Evolutionary conservation across 441 rosid species (phyloP).

Genomic region (Hura crepitans): DNA sequence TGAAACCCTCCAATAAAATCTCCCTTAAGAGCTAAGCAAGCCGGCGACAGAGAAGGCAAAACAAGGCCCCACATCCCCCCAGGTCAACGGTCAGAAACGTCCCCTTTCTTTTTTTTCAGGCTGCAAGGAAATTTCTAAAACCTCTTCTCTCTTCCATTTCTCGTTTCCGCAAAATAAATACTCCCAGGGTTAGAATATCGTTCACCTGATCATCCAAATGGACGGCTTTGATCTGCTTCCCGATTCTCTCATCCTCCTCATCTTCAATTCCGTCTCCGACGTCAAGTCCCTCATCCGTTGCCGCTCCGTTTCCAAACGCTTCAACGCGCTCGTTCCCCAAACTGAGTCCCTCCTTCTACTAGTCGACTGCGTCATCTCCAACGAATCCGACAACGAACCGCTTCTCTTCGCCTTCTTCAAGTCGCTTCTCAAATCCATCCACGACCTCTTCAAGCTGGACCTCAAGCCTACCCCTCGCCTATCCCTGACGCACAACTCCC

Average conservation of each 20-base stretch:
- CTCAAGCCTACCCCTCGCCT: conserved; percentile 13
- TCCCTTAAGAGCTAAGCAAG: no score
- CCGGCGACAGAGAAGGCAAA: no score
- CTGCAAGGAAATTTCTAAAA: neutral
- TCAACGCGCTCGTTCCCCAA: conserved; percentile 50
- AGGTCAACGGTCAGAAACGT: no score
- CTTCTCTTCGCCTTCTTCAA: conserved; percentile 32
- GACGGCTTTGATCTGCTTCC: conserved; percentile 66
- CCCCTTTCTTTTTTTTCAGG: no score
- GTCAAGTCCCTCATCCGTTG: conserved; percentile 56
- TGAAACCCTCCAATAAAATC: no score
- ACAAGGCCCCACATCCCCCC: no score
- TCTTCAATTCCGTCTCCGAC: conserved; percentile 55
- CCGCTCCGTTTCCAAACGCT: conserved; percentile 55
- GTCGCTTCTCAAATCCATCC: conserved; percentile 39
- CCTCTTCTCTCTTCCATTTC: no score
- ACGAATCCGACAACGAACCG: conserved; percentile 37
- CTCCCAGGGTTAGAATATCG: no score
- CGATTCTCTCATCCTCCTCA: conserved; percentile 48
- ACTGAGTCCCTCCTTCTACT: conserved; percentile 49
- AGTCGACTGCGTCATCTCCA: conserved; percentile 55
- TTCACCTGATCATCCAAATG: neutral
- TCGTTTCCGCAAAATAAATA: no score
- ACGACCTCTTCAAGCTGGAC: conserved; percentile 30
- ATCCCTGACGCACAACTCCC: conserved; percentile 34